Conservation (phyloP, 345 rosid species). For the Ceriops zippeliana region DNA sequence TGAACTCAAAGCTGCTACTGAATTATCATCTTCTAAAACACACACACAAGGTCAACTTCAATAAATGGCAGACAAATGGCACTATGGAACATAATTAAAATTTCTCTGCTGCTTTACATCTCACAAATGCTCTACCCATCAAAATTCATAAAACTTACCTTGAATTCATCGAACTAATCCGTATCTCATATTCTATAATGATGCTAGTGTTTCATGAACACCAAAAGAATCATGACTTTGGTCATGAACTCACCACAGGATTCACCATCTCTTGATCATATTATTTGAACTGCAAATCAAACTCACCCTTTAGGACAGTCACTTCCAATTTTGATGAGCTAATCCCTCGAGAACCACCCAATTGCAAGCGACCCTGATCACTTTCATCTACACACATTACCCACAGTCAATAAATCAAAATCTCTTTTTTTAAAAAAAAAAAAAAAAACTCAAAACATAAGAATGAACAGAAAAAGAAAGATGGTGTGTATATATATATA, state of each 20-base stretch:
- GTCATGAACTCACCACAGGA: too few species aligned
- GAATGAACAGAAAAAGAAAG: background rate
- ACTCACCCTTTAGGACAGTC: conserved; percentile 18
- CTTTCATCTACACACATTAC: conserved; percentile 6
- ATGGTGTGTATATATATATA: background rate
- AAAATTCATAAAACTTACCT: too few species aligned
- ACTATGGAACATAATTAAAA: too few species aligned
- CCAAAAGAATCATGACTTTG: too few species aligned
- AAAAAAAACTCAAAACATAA: background rate
- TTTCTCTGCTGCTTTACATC: too few species aligned
- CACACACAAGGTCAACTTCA: conserved; percentile 11
- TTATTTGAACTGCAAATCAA: background rate
- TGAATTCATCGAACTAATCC: too few species aligned
- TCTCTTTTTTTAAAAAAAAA: background rate
- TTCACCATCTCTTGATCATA: too few species aligned
- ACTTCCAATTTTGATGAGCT: conserved; percentile 19
- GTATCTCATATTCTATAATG: too few species aligned
- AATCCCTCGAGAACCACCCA: conserved; percentile 22
- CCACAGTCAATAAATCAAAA: background rate
- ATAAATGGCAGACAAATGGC: too few species aligned
- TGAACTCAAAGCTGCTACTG: conserved; percentile 32
- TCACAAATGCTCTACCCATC: too few species aligned
- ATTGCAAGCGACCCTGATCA: background rate
- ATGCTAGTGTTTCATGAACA: too few species aligned
- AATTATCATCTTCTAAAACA: conserved; percentile 36